Conservation (phyloP, 129 eudicot genomes). For the Saussurea involucrata region DNA sequence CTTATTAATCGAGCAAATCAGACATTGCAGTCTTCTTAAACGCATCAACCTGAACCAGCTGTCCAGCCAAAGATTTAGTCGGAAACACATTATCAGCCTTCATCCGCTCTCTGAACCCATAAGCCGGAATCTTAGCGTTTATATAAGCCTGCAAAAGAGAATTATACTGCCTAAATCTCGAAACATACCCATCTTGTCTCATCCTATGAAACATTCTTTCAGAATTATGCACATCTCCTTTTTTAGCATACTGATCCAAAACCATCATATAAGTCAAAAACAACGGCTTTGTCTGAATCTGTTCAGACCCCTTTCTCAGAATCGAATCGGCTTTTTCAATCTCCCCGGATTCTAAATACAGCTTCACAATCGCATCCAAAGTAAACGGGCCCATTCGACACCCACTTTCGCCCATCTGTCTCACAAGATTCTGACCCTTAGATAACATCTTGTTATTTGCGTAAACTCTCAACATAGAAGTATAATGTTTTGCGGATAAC, state of each 20-base stretch:
- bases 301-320: constrained; percentile 43
- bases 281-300: constrained; percentile 40
- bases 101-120: constrained; percentile 78
- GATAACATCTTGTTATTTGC: constrained; percentile 60
- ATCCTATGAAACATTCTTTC: constrained; percentile 67
- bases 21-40: constrained; percentile 59
- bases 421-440: constrained; percentile 75
- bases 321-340: constrained; percentile 73
- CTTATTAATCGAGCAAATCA: constrained; percentile 62
- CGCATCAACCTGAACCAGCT: constrained; percentile 51
- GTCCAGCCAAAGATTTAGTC: constrained; percentile 30
- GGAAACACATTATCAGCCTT: constrained; percentile 74
- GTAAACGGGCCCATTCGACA: constrained; percentile 61
- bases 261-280: constrained; percentile 40
- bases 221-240: constrained; percentile 75
- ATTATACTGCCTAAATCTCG: constrained; percentile 36
- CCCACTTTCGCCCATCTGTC: constrained; percentile 60
- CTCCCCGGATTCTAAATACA: constrained; percentile 68
- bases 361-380: constrained; percentile 75
- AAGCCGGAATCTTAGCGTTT: constrained; percentile 59
- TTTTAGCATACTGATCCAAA: constrained; percentile 59
- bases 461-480: constrained; percentile 52
- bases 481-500: constrained; percentile 44
- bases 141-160: constrained; percentile 59
- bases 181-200: constrained; percentile 60